A percentile compares a stretch with the other conserved stretches of the same genome.
phyloP scores from a whole-genome alignment of 495 filamentous ascomycete genomes.

The Choiromyces venosus region DNA sequence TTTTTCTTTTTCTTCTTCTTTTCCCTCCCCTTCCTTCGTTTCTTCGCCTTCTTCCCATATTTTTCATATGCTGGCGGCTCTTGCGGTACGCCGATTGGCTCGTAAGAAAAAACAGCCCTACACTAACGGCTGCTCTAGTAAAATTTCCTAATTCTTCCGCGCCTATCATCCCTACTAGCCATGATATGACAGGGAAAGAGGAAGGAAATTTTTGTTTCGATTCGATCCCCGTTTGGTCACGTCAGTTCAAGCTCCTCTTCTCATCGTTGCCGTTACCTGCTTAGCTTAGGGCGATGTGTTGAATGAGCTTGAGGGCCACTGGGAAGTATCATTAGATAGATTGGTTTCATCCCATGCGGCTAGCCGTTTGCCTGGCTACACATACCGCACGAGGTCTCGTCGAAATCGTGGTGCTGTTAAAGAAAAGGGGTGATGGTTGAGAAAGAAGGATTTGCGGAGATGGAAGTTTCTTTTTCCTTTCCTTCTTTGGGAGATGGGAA shows the following conservation, averaged over 20 bases:
- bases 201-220: background rate
- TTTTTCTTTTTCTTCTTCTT: conserved; percentile 5
- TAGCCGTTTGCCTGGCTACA: conserved; percentile 36
- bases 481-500: conserved; percentile 20
- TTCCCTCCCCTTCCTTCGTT: background rate
- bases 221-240: background rate
- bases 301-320: background rate
- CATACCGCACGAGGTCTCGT: conserved; percentile 36
- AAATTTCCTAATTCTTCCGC: background rate
- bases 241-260: background rate
- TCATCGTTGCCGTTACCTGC: background rate
- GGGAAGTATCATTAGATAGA: conserved; percentile 15
- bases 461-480: conserved; percentile 39
- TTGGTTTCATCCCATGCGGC: conserved; percentile 36
- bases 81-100: background rate
- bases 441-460: conserved; percentile 21
- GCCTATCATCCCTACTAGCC: background rate
- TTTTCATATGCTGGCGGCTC: conserved; percentile 13
- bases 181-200: background rate
- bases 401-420: conserved; percentile 7
- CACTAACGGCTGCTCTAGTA: background rate
- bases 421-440: conserved; percentile 13
- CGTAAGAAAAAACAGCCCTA: background rate
- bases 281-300: background rate
- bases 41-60: background rate